Percentiles rank a stretch among this genome's conserved stretches.
Evolutionary conservation across 2,329 filamentous ascomycete species (phyloP).

Genomic region (Neonectria hederae): DNA sequence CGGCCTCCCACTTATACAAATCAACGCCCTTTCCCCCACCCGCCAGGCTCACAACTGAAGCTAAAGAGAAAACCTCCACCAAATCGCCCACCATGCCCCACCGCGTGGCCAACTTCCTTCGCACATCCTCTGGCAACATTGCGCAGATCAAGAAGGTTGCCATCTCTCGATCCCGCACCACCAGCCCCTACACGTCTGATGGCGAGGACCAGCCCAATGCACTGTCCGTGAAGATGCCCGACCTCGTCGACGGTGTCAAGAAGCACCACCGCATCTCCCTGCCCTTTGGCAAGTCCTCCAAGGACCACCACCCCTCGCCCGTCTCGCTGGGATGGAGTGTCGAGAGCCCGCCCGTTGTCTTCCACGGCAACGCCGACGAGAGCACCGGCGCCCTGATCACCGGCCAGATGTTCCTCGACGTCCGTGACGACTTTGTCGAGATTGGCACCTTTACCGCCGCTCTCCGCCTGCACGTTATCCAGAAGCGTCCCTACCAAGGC

Average conservation of each 20-base stretch:
- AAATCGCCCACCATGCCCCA: constrained; percentile 59
- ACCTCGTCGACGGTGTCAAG: constrained; percentile 50
- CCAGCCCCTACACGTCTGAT: constrained; percentile 49
- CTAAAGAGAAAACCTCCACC: constrained; percentile 2
- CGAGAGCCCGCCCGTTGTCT: constrained; percentile 86
- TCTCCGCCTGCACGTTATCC: constrained; percentile 74
- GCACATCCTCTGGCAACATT: constrained; percentile 64
- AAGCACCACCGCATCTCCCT: constrained; percentile 55
- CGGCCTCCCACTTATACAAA: constrained; percentile 7
- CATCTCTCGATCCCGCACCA: constrained; percentile 44
- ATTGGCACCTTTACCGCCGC: constrained; percentile 78
- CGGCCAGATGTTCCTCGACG: constrained; percentile 78
- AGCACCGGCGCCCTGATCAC: constrained; percentile 89
- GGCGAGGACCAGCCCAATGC: constrained; percentile 45
- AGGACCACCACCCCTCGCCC: constrained; percentile 54
- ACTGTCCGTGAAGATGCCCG: constrained; percentile 50
- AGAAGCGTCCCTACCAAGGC: constrained; percentile 82
- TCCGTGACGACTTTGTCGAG: constrained; percentile 72
- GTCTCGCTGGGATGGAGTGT: constrained; percentile 67
- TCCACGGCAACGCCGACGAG: constrained; percentile 77
- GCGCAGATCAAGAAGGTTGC: constrained; percentile 57
- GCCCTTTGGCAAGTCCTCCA: constrained; percentile 54
- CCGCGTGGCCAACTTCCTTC: constrained; percentile 66
- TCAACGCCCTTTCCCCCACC: neutral
- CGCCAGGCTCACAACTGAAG: constrained; percentile 1